Percentiles rank a stretch among this genome's conserved stretches.
Evolutionary conservation across 805 yeast species (phyloP).

Genomic region (Yarrowia sp.): DNA sequence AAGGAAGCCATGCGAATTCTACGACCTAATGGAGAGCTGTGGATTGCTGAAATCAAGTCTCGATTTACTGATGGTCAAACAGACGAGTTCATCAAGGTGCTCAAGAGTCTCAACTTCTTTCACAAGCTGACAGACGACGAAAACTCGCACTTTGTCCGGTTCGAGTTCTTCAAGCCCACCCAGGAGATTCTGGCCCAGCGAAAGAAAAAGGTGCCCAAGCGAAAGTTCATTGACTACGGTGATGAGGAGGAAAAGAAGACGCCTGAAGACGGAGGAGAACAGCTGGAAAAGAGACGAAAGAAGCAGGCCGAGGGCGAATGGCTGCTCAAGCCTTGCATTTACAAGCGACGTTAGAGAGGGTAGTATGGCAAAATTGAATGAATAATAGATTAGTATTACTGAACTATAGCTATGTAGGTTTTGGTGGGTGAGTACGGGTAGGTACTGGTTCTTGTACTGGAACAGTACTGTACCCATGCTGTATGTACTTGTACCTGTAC

Average conservation of each 20-base stretch:
- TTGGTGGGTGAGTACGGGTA: too few species aligned
- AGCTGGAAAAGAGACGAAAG: constrained; percentile 9
- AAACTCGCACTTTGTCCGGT: constrained; percentile 91
- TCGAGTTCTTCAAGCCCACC: constrained; percentile 89
- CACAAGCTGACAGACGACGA: constrained; percentile 81
- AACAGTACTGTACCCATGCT: too few species aligned
- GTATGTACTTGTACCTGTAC: too few species aligned
- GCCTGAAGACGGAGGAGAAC: constrained; percentile 49
- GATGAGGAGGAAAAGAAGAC: constrained; percentile 55
- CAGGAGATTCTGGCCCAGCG: constrained; percentile 57
- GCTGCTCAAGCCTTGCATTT: constrained; percentile 93
- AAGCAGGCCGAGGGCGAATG: constrained; percentile 53
- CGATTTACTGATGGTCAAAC: constrained; percentile 64
- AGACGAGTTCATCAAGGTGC: constrained; percentile 66
- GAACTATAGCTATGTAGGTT: too few species aligned
- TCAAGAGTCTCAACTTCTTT: constrained; percentile 78
- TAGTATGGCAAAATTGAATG: neutral
- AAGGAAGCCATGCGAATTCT: constrained; percentile 84
- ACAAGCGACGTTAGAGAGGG: constrained; percentile 80
- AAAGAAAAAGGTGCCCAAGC: constrained; percentile 30
- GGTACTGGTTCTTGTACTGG: too few species aligned
- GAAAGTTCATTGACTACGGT: constrained; percentile 63
- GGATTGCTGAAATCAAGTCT: constrained; percentile 97
- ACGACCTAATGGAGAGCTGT: constrained; percentile 87
- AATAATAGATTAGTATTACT: neutral